A percentile compares a stretch with the other conserved stretches of the same genome.
These are phyloP conservation scores for Extremus antarcticus DNA, from an alignment of 495 filamentous ascomycete species.

Conservation along the genomic window DNA sequence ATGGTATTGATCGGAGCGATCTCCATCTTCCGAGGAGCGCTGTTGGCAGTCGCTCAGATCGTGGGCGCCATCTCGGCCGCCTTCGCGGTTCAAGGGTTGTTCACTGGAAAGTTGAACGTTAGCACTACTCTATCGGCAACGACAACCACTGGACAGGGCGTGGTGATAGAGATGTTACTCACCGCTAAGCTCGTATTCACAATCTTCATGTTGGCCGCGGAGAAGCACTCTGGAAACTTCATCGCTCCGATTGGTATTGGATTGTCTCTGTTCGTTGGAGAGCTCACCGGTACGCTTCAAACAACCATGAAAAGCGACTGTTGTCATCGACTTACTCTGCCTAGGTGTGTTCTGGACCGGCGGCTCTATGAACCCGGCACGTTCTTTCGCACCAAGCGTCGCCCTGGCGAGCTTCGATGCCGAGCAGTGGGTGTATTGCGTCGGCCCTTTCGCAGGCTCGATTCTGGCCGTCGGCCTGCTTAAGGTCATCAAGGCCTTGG, in stretches of 20 bases:
- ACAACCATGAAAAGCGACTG: too few species aligned
- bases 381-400: constrained; percentile 21
- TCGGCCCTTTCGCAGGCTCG: constrained; percentile 57
- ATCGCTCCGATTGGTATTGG: constrained; percentile 24
- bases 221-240: constrained; percentile 23
- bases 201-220: constrained; percentile 26
- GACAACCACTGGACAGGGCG: constrained; percentile 16
- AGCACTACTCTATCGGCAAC: constrained; percentile 14
- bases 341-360: constrained; percentile 14
- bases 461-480: constrained; percentile 41
- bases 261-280: constrained; percentile 20
- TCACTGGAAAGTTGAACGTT: constrained; percentile 18
- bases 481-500: constrained; percentile 23
- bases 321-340: too few species aligned
- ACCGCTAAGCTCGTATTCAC: constrained; percentile 24
- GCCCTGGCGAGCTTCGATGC: constrained; percentile 8
- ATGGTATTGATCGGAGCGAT: constrained; percentile 15
- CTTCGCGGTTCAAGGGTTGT: constrained; percentile 14
- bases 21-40: constrained; percentile 12
- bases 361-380: constrained; percentile 20
- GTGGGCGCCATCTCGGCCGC: constrained; percentile 17
- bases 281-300: constrained; percentile 10
- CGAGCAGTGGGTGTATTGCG: constrained; percentile 26
- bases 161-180: constrained; percentile 22
- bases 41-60: constrained; percentile 17